A percentile compares a stretch with the other conserved stretches of the same genome.
Evolutionary conservation across 371 early-diverging fungal genomes (phyloP).

Genomic region (Lichtheimia corymbifera): DNA sequence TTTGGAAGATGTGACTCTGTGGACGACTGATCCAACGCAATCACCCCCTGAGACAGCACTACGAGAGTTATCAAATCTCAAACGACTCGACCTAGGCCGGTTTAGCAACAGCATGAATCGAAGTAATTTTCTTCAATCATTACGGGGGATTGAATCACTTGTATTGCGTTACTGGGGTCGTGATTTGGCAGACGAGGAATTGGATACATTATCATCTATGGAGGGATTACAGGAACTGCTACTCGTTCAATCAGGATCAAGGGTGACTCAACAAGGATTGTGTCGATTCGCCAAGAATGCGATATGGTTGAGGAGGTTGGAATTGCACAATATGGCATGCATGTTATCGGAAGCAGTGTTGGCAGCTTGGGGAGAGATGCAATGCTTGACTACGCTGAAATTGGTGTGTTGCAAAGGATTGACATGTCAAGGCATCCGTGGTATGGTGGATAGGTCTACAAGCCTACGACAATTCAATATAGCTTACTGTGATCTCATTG

Average conservation of each 20-base stretch:
- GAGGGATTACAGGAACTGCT: not conserved
- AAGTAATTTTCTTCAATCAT: not conserved
- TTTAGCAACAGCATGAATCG: not conserved
- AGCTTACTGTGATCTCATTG: too few relatives aligned
- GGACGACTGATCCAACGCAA: not conserved
- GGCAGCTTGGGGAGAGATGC: too few relatives aligned
- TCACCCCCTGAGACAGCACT: not conserved
- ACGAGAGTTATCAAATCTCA: not conserved
- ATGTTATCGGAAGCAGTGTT: too few relatives aligned
- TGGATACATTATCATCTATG: constrained; percentile 1
- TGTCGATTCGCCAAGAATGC: too few relatives aligned
- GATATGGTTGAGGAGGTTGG: too few relatives aligned
- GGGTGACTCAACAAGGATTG: not conserved
- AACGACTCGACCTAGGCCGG: not conserved
- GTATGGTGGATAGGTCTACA: too few relatives aligned
- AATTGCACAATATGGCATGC: too few relatives aligned
- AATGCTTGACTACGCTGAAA: too few relatives aligned
- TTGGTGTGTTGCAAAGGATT: too few relatives aligned
- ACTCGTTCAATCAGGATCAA: not conserved
- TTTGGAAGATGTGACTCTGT: not conserved
- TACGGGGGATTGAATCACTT: not conserved
- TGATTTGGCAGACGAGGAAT: not conserved
- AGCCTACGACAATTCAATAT: too few relatives aligned
- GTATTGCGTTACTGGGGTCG: constrained; percentile 1
- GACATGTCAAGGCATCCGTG: too few relatives aligned